Evolutionary conservation across 371 early-diverging fungal genomes (phyloP).

Genomic region (Rhizomucor pusillus): DNA sequence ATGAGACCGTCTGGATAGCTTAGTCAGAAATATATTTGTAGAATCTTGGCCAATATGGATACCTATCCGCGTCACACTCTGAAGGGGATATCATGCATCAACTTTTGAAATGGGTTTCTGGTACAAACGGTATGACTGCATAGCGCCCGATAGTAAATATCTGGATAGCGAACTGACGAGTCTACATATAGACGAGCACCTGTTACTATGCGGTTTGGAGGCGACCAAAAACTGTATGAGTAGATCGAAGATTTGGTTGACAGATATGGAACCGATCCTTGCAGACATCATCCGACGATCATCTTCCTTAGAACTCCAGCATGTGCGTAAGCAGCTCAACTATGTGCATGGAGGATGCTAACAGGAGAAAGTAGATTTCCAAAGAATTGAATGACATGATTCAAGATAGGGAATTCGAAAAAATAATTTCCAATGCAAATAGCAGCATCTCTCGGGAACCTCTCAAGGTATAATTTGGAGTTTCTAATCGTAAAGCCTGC

Average conservation of each 20-base stretch:
- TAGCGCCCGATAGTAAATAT: not conserved
- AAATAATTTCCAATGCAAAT: not conserved
- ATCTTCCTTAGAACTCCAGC: not conserved
- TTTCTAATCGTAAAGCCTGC: no score
- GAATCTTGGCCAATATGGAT: slow-evolving; percentile 33
- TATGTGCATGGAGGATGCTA: not conserved
- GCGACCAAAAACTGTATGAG: not conserved
- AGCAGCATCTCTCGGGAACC: not conserved
- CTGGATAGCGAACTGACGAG: not conserved
- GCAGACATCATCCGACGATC: not conserved
- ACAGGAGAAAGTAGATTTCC: slow-evolving; percentile 16
- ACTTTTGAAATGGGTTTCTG: slow-evolving; percentile 25
- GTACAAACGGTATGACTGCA: slow-evolving; percentile 27
- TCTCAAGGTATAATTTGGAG: not conserved
- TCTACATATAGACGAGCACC: slow-evolving; percentile 19
- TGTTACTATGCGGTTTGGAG: slow-evolving; percentile 21
- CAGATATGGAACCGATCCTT: not conserved
- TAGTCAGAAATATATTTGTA: slow-evolving; percentile 5
- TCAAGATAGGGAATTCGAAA: slow-evolving; percentile 16
- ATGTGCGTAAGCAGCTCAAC: not conserved
- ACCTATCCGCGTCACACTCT: slow-evolving; percentile 16
- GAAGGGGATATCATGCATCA: slow-evolving; percentile 33
- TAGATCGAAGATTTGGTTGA: slow-evolving; percentile 1
- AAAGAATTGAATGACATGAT: slow-evolving; percentile 23
- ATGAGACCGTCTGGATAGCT: no score